phyloP scores from a whole-genome alignment of 495 filamentous ascomycete genomes.

The Hypoxylon lenormandii region DNA sequence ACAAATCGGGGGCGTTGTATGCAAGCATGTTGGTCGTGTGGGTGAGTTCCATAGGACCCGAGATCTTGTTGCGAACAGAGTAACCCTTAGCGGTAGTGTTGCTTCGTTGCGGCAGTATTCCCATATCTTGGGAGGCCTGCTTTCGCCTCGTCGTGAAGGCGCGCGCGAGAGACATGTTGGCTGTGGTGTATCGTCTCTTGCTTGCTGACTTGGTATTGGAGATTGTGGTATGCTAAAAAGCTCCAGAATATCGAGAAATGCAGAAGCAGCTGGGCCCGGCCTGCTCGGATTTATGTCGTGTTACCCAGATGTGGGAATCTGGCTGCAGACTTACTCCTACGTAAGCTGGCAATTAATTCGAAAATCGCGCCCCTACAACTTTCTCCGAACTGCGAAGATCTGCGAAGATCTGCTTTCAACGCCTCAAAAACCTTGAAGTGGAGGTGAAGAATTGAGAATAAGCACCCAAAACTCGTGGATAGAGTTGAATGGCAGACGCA shows the following conservation, averaged over 20 bases:
- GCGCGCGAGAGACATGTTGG: slow-evolving; percentile 69
- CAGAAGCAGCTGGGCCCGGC: slow-evolving; percentile 15
- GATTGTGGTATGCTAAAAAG: slow-evolving; percentile 23
- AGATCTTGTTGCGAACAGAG: slow-evolving; percentile 75
- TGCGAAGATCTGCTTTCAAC: slow-evolving; percentile 7
- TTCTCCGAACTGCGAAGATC: slow-evolving; percentile 30
- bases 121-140: slow-evolving; percentile 55
- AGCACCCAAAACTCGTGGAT: slow-evolving; percentile 28
- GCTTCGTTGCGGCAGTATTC: slow-evolving; percentile 56
- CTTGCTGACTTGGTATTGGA: slow-evolving; percentile 10
- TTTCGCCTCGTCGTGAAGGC: slow-evolving; percentile 73
- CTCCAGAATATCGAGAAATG: slow-evolving; percentile 42
- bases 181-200: slow-evolving; percentile 8
- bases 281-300: slow-evolving; percentile 42
- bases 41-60: slow-evolving; percentile 82
- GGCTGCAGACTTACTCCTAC: slow-evolving; percentile 20
- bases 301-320: slow-evolving; percentile 33
- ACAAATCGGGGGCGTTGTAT: slow-evolving; percentile 88
- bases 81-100: slow-evolving; percentile 57
- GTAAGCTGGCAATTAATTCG: slow-evolving; percentile 26
- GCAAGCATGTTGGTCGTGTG: slow-evolving; percentile 97
- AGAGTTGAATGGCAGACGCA: slow-evolving; percentile 23
- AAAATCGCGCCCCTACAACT: slow-evolving; percentile 26
- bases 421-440: slow-evolving; percentile 23
- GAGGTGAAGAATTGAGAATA: slow-evolving; percentile 9